Percentiles rank a stretch among this genome's conserved stretches.
phyloP scores from a whole-genome alignment of 352 stramenopile species.

The Plasmopara halstedii region DNA sequence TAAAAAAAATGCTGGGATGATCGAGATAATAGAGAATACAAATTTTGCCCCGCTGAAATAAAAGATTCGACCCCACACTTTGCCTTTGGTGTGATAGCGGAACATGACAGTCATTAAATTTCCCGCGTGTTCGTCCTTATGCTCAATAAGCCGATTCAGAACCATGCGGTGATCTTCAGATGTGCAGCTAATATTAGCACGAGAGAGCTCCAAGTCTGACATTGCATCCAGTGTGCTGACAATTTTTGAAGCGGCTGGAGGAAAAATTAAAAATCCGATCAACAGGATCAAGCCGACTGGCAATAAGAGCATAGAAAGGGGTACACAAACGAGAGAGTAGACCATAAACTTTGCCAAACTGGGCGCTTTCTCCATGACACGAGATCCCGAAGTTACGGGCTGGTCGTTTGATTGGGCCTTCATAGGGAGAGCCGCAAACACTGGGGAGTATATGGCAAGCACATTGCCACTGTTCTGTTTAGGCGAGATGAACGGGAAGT shows the following conservation, averaged over 20 bases:
- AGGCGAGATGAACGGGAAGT: constrained; percentile 47
- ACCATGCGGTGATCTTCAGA: constrained; percentile 42
- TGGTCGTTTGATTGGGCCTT: constrained; percentile 13
- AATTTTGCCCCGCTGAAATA: constrained; percentile 66
- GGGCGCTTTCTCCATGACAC: constrained; percentile 23
- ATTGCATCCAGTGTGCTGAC: constrained; percentile 53
- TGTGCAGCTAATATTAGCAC: constrained; percentile 61
- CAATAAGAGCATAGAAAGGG: constrained; percentile 49
- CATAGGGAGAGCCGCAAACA: constrained; percentile 13
- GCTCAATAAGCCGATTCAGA: constrained; percentile 44
- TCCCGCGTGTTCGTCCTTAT: constrained; percentile 18
- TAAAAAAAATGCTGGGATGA: constrained; percentile 50
- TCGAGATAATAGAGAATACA: constrained; percentile 45
- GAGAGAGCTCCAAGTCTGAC: constrained; percentile 69
- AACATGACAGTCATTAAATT: constrained; percentile 38
- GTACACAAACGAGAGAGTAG: constrained; percentile 54
- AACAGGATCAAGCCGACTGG: constrained; percentile 47
- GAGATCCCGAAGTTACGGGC: constrained; percentile 7
- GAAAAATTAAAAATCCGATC: constrained; percentile 50
- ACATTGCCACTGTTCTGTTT: constrained; percentile 37
- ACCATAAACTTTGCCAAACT: constrained; percentile 53
- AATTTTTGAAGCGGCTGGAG: constrained; percentile 39
- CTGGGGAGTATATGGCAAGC: constrained; percentile 16
- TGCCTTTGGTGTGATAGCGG: constrained; percentile 44
- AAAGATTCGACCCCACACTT: constrained; percentile 58